Base-by-base conservation (phyloP, 2,329 filamentous ascomycete species). In the Colletotrichum sp. region DNA sequence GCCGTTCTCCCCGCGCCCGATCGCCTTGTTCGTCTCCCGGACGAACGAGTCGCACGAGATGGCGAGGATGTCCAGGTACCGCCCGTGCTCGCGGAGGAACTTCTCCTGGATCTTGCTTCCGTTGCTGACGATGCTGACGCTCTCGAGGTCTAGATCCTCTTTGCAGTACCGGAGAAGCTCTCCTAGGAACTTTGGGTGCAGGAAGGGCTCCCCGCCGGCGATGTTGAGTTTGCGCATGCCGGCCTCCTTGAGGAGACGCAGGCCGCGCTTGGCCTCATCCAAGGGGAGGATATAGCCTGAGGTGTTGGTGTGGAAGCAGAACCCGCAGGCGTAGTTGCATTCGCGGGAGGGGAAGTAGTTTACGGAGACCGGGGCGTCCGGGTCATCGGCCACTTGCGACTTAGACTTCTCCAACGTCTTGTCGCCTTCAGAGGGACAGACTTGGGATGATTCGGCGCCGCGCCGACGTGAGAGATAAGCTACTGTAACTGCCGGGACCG, bases 141-240 rank as follows among this genome's bases (percentile, higher is more conserved):
- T 88, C 80, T 92, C 88, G 5, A 92, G 81, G 0, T 78, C 61
- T 1, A 92, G 83, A 0, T 85, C 83, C 57, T 86, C 81, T 77
- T 91, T 91, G 82, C 86, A 87, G 79, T 85, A 91, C 28, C 83
- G 78, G 34, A 86, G 79, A 57, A 91, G 81, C 74, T 85, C 80
- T 30, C 84, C 84, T 1, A 90, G 81, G 67, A 85, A 84, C 28
- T 80, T 79, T 0, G 85, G 84, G 77, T 91, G 88, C 10, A 91
- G 85, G 77, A 91, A 89, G 0, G 89, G 89, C 76, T 91, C 89
- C 15, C 90, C 89, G 32, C 89, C 89, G 1, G 89, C 89, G 77
- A 91, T 88, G 79, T 91, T 91, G 79, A 91, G 82, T 79, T 90
- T 91, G 66, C 82, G 84, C 89, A 91, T 91, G 16, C 89, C 89